Base-by-base conservation (phyloP, 768 basidiomycete species). In the Suillus hirtellus region DNA sequence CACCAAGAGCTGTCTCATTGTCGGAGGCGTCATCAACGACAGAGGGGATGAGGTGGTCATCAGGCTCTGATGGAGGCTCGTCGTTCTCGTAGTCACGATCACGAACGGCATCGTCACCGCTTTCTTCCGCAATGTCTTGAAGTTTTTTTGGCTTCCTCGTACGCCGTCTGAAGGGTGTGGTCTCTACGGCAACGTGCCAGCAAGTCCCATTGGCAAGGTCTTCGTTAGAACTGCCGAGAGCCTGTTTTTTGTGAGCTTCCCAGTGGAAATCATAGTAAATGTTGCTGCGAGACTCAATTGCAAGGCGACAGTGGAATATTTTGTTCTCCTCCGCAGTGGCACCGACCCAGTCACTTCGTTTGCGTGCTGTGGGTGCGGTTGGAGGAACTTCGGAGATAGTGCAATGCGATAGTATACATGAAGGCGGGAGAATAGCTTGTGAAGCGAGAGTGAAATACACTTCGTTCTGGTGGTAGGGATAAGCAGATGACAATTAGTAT, bases 251-350 rank as follows among this genome's bases (percentile, higher is more conserved):
- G 67, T 88, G 86, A 14, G 64, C 64, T 40, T 80, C 77, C 89
- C 89, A 92, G 52, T 81, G 66, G 64, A 91, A 81, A 3, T 80
- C 76, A 66, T 87, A 91, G 75, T 84, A 91, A 1, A 89, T 65
- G 10, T 89, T 87, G 21, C 84, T 82, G 50, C 75, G 79, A 1
- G 85, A 77, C 67, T 89, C 80, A 12, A 88, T 78, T 3, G 89
- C 89, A 17, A 81, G 76, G 17, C 77, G 78, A 67, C 90, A 92
- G 66, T 80, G 83, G 67, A 86, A 90, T 1, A 60, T 65, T 19
- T 72, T 69, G 2, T 68, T 59, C n/a, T 76, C 70, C 15, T 63
- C 63, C 21, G 63, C 31, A 37, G 50, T 58, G 19, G 35, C 68
- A 65, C 19, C 70, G 52, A 24, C 65, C 68, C n/a, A 68, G 69